phyloP scores from a whole-genome alignment of 208 protist species.

The Jaenimonas drosophilae region DNA sequence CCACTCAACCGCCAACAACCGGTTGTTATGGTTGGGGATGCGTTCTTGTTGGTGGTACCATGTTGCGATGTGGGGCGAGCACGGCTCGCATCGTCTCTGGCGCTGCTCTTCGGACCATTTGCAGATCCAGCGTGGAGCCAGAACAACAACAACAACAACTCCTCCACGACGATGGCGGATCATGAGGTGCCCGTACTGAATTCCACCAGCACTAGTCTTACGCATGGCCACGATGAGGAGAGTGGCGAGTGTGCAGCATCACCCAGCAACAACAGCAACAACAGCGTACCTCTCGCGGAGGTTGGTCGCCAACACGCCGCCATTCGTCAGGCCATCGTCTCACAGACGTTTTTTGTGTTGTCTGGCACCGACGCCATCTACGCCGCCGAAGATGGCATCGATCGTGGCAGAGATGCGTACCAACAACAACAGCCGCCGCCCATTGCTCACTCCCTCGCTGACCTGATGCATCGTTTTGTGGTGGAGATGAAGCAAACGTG shows the following conservation, averaged over 20 bases:
- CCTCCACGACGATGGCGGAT: not conserved
- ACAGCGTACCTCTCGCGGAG: not conserved
- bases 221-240: not conserved
- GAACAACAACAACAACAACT: not conserved
- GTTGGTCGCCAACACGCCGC: not conserved
- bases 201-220: not conserved
- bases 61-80: conserved; percentile 19
- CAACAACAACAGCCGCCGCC: conserved; percentile 5
- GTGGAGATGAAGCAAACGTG: conserved; percentile 21
- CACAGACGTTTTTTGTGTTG: conserved; percentile 30
- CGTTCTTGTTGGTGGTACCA: conserved; percentile 20
- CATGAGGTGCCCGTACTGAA: not conserved
- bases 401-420: conserved; percentile 2
- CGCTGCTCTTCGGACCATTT: conserved; percentile 21
- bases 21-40: conserved; percentile 9
- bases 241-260: not conserved
- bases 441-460: conserved; percentile 10
- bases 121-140: not conserved
- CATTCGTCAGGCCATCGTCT: conserved; percentile 21
- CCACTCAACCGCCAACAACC: conserved; percentile 9
- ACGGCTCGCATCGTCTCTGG: conserved; percentile 6
- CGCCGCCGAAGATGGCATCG: conserved; percentile 2
- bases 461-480: conserved; percentile 20
- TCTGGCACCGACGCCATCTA: conserved; percentile 18
- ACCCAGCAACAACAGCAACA: not conserved